Evolutionary conservation across 2,329 filamentous ascomycete species (phyloP), one percentile per base, ranked within the genome.

Genomic region (Paraphoma chrysanthemicola): DNA sequence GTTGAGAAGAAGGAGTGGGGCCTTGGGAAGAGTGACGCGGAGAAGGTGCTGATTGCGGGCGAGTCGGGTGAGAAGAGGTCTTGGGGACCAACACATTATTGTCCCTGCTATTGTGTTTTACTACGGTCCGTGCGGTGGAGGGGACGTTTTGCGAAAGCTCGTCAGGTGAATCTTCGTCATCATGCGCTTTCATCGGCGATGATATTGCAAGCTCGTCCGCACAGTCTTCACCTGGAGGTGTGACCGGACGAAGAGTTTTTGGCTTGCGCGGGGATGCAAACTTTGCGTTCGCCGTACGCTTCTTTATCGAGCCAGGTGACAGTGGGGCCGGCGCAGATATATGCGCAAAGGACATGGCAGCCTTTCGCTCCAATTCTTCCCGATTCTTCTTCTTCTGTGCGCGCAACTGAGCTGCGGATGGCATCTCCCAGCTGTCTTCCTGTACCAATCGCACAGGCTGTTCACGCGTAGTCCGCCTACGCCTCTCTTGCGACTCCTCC

Each of bases 401-500:
- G 41, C 57, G 66, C 44, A 64, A 60, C 33, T 68, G 60, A 4
- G 56, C 57, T 1, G 49, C 55, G 4, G 66, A 65, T 2, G 65
- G 68, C 49, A 71, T 61, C 38, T 72, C 67, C 66, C 70, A 74
- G 45, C 72, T 73, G 52, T 74, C 67, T 51, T 75, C 57, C 28
- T 65, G 51, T 23, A 59, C 53, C 38, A 59, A 38, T 16, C 56
- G 51, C 39, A 45, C 50, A 12, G 56, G 51, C 11, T 70, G 54
- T 29, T 59, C 48, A 41, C 59, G 53, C 23, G 54, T 54, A 16
- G 62, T 67, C 6, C 56, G 64, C 46, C 69, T 71, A 12, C 77
- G 69, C 39, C 66, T 67, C 53, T 80, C 77, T 54, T 81, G 79
- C 31, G 79, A 80, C 57, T 81, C 76, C 49, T 77, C 72, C 75